Percentiles rank a stretch among this genome's conserved stretches.
Conservation (phyloP, 306 rosid genomes). For the Gastrolobium bilobum region DNA sequence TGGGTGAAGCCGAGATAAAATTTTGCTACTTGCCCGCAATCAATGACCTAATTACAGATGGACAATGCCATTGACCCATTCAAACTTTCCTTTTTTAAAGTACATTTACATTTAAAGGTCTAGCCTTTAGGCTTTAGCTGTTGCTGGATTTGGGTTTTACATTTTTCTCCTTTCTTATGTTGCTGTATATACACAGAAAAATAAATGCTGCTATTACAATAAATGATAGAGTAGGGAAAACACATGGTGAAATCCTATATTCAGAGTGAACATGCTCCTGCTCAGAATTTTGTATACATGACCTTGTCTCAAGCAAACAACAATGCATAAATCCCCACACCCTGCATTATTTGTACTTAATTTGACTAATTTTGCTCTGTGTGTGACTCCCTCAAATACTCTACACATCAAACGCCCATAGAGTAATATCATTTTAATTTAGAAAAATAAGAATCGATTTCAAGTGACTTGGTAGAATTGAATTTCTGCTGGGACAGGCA, state of each 20-base stretch:
- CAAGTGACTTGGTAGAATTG: background rate
- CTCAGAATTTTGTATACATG: constrained; percentile 25
- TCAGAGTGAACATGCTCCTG: constrained; percentile 21
- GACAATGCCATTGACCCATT: constrained; percentile 52
- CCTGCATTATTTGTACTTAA: background rate
- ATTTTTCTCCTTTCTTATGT: too few relatives aligned
- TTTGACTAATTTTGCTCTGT: background rate
- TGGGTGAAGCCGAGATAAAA: constrained; percentile 49
- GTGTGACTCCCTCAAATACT: background rate
- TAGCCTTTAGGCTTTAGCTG: constrained; percentile 42
- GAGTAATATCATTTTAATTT: background rate
- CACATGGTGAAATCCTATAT: constrained; percentile 13
- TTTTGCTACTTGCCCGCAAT: constrained; percentile 51
- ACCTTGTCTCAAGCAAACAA: background rate
- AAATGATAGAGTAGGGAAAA: constrained; percentile 32
- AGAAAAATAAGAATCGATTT: background rate
- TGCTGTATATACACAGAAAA: too few relatives aligned
- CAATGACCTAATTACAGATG: constrained; percentile 50
- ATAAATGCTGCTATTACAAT: too few relatives aligned
- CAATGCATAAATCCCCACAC: background rate
- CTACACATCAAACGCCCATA: background rate
- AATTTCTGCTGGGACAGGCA: background rate
- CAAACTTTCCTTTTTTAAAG: constrained; percentile 31
- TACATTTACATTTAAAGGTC: constrained; percentile 22
- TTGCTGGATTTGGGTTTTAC: constrained; percentile 42